Evolutionary conservation across 306 rosid species (phyloP), one percentile per base, ranked within the genome.

Genomic region (Lablab purpureus): DNA sequence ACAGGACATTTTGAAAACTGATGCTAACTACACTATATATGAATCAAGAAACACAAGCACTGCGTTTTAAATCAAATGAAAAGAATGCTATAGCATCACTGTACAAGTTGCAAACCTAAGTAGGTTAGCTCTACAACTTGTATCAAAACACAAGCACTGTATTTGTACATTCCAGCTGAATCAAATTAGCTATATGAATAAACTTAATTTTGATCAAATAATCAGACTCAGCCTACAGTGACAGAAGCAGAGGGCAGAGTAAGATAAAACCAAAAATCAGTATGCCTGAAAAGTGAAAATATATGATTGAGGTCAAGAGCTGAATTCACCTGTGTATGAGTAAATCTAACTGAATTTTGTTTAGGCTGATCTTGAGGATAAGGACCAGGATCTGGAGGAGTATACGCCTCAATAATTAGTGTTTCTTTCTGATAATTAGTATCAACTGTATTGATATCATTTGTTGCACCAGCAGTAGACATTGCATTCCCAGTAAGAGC

Each of bases 311-410:
- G 47, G 41, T 67, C 14, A 71, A 51, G 74, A 73, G 21, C 36
- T 77, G 65, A 75, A 83, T 17, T 58, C 67, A 95, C 99, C 99
- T 95, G 99, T 66, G 93, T 90, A 79, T 96, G 89, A 4, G 98
- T 95, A 87, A 93, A 95, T 88, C 92, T 91, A 77, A 93, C 97
- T 47, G 96, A 89, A 87, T 95, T 95, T 85, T 89, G 94, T 77
- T 93, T 95, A 40, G 98, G 97, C 83, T 91, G 99, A 87, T 95
- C 98, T 84, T 95, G 98, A 79, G 99, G 99, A 89, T 95, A 93
- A 74, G 99, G 99, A 66, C 98, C 99, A 5, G 97, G 96, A 75
- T 93, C 98, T 60, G 96, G 97, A 56, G 98, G 98, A 28, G 94
- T 91, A 77, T 95, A 92, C 41, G 93, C 87, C 91, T 95, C 97